Conservation (phyloP, 176 grass and related monocot genomes). For the Carex littledalei region DNA sequence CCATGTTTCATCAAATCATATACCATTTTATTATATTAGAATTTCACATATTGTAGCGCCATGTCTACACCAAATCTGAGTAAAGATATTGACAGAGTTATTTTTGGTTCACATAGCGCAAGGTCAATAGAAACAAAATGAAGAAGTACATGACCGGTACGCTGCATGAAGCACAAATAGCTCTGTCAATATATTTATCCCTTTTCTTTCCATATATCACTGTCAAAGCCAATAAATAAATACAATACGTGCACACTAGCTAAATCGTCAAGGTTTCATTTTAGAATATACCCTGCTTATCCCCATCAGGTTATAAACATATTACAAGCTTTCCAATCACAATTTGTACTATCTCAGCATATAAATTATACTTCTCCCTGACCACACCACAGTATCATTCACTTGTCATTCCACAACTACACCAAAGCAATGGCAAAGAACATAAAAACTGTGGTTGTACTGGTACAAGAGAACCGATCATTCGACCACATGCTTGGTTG, state of each 20-base stretch:
- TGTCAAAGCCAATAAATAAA: constrained; percentile 1
- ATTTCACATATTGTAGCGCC: no score
- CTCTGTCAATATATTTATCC: no score
- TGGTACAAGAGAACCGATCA: constrained; percentile 76
- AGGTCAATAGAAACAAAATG: no score
- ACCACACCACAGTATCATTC: background rate
- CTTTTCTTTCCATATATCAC: background rate
- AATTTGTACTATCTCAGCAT: background rate
- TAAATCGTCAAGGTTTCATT: background rate
- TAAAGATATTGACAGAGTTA: no score
- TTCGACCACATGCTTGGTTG: constrained; percentile 90
- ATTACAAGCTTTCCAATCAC: background rate
- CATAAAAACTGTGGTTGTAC: constrained; percentile 82
- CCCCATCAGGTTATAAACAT: background rate
- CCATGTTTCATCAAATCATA: background rate
- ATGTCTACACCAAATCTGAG: no score
- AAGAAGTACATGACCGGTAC: no score
- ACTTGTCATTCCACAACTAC: background rate
- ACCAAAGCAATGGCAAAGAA: constrained; percentile 21
- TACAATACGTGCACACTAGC: constrained; percentile 9
- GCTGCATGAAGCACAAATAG: no score
- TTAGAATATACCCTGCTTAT: background rate
- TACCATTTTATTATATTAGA: background rate
- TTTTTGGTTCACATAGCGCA: no score
- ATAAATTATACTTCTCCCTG: background rate